Conservation (phyloP, 1,284 basidiomycete species). For the Marasmius fiardii region DNA sequence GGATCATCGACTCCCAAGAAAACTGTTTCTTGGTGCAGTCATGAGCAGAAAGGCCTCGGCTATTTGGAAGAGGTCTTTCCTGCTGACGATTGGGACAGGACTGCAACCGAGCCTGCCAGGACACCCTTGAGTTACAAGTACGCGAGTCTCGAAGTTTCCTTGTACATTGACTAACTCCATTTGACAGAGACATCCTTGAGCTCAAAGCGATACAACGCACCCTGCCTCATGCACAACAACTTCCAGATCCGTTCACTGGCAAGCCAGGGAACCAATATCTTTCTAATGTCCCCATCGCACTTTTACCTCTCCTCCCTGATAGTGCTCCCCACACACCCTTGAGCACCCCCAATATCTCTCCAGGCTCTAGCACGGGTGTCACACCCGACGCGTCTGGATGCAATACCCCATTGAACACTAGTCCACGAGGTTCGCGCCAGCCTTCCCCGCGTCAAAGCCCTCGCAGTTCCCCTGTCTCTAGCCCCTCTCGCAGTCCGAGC, state of each 20-base stretch:
- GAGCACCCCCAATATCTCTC: neutral
- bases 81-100: neutral
- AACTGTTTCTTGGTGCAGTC: neutral
- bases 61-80: neutral
- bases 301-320: neutral
- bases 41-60: neutral
- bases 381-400: neutral
- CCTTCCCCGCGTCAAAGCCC: neutral
- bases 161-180: neutral
- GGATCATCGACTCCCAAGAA: slow-evolving; percentile 1
- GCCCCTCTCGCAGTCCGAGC: neutral
- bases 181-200: slow-evolving; percentile 56
- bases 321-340: neutral
- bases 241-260: slow-evolving; percentile 33
- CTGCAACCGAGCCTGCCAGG: neutral
- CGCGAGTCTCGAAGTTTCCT: neutral
- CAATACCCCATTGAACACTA: neutral
- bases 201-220: slow-evolving; percentile 59
- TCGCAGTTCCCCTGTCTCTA: neutral
- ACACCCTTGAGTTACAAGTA: slow-evolving; percentile 1
- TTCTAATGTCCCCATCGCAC: neutral
- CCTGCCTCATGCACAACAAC: slow-evolving; percentile 48
- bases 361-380: neutral
- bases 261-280: slow-evolving; percentile 13
- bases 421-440: neutral